A percentile compares a stretch with the other conserved stretches of the same genome.
phyloP scores from a whole-genome alignment of 179 eudicot genomes.

The Beta lomatogona region DNA sequence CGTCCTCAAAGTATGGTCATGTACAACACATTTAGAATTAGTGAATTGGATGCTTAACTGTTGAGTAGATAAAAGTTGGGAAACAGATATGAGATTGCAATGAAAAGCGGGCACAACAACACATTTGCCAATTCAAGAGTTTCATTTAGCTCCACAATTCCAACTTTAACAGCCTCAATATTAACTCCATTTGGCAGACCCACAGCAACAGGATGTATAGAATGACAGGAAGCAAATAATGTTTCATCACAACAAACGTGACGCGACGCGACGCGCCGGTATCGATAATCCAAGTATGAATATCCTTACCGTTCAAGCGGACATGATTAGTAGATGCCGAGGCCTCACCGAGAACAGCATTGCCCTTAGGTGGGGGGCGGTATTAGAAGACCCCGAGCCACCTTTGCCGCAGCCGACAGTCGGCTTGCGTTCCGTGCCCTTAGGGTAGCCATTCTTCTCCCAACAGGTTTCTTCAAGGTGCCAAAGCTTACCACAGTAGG shows the following conservation, averaged over 20 bases:
- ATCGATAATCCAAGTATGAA: not conserved
- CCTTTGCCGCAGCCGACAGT: not conserved
- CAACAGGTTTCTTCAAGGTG: not conserved
- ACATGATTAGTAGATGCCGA: not conserved
- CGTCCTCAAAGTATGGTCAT: conserved; percentile 4
- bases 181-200: not conserved
- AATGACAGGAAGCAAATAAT: not conserved
- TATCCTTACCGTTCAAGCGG: not conserved
- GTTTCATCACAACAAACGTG: not conserved
- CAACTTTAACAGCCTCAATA: not conserved
- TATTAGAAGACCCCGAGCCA: not conserved
- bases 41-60: not conserved
- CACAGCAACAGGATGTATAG: not conserved
- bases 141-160: not conserved
- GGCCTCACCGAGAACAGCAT: not conserved
- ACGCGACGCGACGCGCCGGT: not conserved
- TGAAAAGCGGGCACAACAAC: conserved; percentile 6
- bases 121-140: not conserved
- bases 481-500: not conserved
- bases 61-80: conserved; percentile 1
- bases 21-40: not conserved
- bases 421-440: not conserved
- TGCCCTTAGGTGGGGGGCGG: not conserved
- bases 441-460: not conserved
- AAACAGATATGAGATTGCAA: conserved; percentile 4